Evolutionary conservation across 2,329 filamentous ascomycete genomes (phyloP), one percentile per base, ranked within the genome.

Genomic region (Exophiala calicioides): DNA sequence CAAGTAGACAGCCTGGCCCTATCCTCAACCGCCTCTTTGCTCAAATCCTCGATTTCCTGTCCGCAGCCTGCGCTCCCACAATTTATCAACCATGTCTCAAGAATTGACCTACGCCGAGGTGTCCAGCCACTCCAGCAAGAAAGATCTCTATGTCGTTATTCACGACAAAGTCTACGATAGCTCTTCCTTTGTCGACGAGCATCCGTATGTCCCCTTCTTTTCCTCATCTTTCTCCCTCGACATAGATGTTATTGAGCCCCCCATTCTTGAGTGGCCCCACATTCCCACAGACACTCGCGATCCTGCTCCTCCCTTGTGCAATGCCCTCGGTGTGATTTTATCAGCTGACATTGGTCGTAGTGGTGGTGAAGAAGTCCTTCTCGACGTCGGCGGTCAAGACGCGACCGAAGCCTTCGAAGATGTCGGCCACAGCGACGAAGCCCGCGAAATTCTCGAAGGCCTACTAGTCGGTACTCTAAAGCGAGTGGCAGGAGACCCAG

Each of bases 341-440:
- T 50, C 10, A n/a, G n/a, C n/a, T n/a, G n/a, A n/a, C n/a, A n/a
- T n/a, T n/a, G n/a, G n/a, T n/a, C n/a, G n/a, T 65, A 97, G 93
- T 63, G 93, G 93, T 77, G 93, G 93, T 75, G 93, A 98, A 76
- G 93, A 98, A 77, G 93, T 98, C 61, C 77, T 98, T 56, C 85
- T 98, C 60, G 93, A 98, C 61, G 90, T 97, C 57, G 93, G 79
- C 65, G 93, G 93, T 60, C 90, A 95, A 75, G 93, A 98, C 72
- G 86, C 88, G 64, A 95, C 91, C 62, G 93, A 97, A 75, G 91
- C 93, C 53, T 98, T 98, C 68, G 93, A 98, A 77, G 93, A 98
- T 73, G 93, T 98, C 65, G 93, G 93, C 66, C 93, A 98, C 85
- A 94, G 88, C 64, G 93, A 98, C 72, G 93, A 98, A 79, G 93